Base-by-base conservation (phyloP, 495 filamentous ascomycete species). In the Neurospora sp. region DNA sequence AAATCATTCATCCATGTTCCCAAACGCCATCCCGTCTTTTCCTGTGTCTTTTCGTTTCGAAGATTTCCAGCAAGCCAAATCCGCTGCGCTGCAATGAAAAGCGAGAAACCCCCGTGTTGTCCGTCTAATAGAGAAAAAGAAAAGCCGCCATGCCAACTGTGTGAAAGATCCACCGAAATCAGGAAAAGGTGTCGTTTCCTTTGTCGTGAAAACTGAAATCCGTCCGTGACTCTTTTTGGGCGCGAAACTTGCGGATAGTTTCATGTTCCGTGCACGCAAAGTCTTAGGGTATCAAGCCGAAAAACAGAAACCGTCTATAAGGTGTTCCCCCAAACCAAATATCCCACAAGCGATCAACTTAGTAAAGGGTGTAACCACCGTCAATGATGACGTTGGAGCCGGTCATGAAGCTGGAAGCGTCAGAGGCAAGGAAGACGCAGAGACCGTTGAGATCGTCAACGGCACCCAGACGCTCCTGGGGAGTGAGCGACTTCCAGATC, bases 391-490 rank as follows among this genome's bases (percentile, higher is more conserved):
- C 86, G 83, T 96, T 91, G 72, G 88, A 83, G 27, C 93, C 94
- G 35, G 92, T 96, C 85, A 94, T 91, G 82, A 92, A 97, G 23
- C 84, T 82, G 27, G 87, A 89, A 5, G 91, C 90, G 74, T 93
- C 90, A 46, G 91, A 92, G 2, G 90, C 89, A 70, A 97, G 84
- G 81, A 92, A 92, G 48, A 95, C 90, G 42, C 93, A 91, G 37
- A 94, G 85, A 20, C 90, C 91, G 77, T 94, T 94, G 35, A 96
- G 83, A 76, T 94, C 94, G 76, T 93, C 89, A 14, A 92, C 89
- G 48, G 80, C 84, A 16, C 93, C 94, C 70, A 96, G 86, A 23
- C 93, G 86, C 31, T 85, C 84, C 85, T 90, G 91, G 0, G 94
- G 94, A 38, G 92, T 95, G 59, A 91, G 81, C 11, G 85, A 86